These are phyloP conservation scores for Acrasis kona DNA, from an alignment of 78 protist genomes.

Conservation along the genomic window DNA sequence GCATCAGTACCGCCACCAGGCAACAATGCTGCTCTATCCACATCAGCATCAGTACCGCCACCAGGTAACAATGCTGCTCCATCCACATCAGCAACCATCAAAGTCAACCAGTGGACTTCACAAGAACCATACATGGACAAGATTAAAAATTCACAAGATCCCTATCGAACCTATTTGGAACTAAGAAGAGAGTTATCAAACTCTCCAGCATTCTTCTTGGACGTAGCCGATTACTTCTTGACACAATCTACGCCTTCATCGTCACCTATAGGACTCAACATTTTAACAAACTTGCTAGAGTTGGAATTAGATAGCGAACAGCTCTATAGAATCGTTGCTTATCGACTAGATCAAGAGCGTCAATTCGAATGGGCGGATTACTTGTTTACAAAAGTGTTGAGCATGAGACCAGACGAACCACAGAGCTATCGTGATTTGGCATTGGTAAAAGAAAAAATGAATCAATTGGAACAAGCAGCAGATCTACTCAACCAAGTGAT, in stretches of 20 bases:
- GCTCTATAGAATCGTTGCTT: not conserved
- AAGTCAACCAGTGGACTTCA: too few species aligned
- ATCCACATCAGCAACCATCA: too few species aligned
- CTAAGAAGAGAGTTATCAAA: not conserved
- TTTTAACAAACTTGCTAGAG: not conserved
- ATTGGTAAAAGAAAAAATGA: not conserved
- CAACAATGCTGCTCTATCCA: too few species aligned
- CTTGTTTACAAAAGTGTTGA: not conserved
- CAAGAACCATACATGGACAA: too few species aligned
- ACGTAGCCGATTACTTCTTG: not conserved
- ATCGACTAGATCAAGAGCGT: not conserved
- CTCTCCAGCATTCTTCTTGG: not conserved
- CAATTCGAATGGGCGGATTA: not conserved
- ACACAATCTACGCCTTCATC: too few species aligned
- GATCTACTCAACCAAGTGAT: conserved; percentile 12
- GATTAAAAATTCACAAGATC: too few species aligned
- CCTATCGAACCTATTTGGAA: not conserved
- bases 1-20: too few species aligned
- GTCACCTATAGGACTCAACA: not conserved
- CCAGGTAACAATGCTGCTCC: too few species aligned
- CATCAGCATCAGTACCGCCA: too few species aligned
- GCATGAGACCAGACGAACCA: not conserved
- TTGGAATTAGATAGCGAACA: not conserved
- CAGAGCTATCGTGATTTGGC: not conserved
- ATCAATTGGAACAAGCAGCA: conserved; percentile 4